Evolutionary conservation across 2,329 filamentous ascomycete genomes (phyloP), one percentile per base, ranked within the genome.

Genomic region (Aureobasidium leucospermi): DNA sequence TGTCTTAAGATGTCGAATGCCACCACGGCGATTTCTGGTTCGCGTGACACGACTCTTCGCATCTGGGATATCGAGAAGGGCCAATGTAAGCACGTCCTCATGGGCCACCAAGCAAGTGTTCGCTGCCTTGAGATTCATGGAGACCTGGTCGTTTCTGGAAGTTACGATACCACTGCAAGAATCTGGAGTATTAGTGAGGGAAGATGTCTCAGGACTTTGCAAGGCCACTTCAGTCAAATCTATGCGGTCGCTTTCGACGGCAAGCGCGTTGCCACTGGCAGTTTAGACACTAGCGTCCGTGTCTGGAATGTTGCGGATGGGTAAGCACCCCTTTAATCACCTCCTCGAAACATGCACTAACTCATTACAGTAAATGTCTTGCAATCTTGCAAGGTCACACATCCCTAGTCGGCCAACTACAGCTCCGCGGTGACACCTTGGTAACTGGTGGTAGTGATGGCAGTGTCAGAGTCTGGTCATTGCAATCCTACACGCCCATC

Each of bases 161-260:
- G 91, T 73, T 99, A 99, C 74, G 94, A 99, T 72, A 96, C 94
- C 6, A 96, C 90, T 23, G 94, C 94, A 23, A 88, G 91, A 67
- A 93, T 99, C 60, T 99, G 94, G 94, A 96, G 90, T 73, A 97
- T 99, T 56, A 96, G 90, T 1, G 90, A 96, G 74, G 94, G 94
- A 32, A 86, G 90, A 63, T 99, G 94, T 72, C 78, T 97, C 58
- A 87, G 93, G 65, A 96, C 91, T 0, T 80, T 99, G 41, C 86
- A 88, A 46, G 94, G 94, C 0, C 94, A 99, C 74, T 99, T 96
- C 75, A 97, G 93, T 71, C 94, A 99, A 71, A 99, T 99, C 61
- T 99, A 99, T 71, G 94, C 94, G 19, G 96, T 99, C 70, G 94
- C 94, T 1, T 99, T 97, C 74, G 94, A 99, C 71, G 94, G 94